Evolutionary conservation across 192 early-diverging fungal species (phyloP).

Genomic region (Dispira parvispora): DNA sequence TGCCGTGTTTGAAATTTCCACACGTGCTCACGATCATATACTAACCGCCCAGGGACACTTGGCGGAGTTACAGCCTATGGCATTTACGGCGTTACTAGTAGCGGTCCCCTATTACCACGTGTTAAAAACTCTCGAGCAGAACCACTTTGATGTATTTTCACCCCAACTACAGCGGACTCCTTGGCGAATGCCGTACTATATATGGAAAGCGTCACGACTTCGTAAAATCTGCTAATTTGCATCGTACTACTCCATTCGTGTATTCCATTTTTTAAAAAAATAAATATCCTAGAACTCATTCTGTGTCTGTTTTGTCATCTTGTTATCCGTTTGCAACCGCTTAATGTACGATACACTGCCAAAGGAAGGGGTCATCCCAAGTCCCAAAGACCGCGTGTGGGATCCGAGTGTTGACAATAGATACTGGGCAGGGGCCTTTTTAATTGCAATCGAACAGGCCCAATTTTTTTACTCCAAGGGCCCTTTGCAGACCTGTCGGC

Average conservation of each 20-base stretch:
- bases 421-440: too few relatives aligned
- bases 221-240: neutral
- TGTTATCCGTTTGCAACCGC: neutral
- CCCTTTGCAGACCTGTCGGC: too few relatives aligned
- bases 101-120: neutral
- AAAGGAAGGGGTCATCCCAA: neutral
- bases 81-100: neutral
- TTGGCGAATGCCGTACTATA: slow-evolving; percentile 5
- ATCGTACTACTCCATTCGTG: neutral
- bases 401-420: too few relatives aligned
- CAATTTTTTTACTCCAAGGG: too few relatives aligned
- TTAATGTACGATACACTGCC: neutral
- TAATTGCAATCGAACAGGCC: too few relatives aligned
- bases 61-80: neutral
- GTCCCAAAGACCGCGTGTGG: neutral
- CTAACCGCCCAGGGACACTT: slow-evolving; percentile 9
- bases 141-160: slow-evolving; percentile 9
- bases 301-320: neutral
- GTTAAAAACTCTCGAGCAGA: neutral
- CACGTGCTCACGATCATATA: slow-evolving; percentile 7
- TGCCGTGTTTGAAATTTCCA: slow-evolving; percentile 10
- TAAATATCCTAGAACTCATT: neutral
- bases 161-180: neutral
- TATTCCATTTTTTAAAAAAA: neutral
- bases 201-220: slow-evolving; percentile 1